Conservation (phyloP, 345 rosid genomes). For the Zanthoxylum bungeanum region DNA sequence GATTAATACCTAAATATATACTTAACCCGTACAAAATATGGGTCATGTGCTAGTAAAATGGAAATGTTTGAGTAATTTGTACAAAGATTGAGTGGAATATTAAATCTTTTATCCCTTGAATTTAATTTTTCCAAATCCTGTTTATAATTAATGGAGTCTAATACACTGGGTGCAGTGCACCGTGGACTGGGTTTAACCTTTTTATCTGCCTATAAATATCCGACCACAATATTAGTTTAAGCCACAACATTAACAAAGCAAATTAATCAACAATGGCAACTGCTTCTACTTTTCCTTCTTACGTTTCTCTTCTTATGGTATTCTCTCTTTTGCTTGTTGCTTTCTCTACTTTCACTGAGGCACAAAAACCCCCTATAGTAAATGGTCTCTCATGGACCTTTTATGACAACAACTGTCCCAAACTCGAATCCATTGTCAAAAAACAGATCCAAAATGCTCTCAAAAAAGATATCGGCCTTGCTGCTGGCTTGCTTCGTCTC, state of each 20-base stretch:
- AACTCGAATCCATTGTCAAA: conserved; percentile 50
- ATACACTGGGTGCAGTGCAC: too few relatives aligned
- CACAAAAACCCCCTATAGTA: conserved; percentile 26
- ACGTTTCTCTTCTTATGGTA: conserved; percentile 16
- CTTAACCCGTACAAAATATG: too few relatives aligned
- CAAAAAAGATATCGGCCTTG: conserved; percentile 69
- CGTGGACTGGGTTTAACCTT: not conserved
- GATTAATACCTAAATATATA: too few relatives aligned
- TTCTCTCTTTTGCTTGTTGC: conserved; percentile 16
- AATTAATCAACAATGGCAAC: conserved; percentile 13
- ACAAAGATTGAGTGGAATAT: too few relatives aligned
- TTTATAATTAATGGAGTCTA: too few relatives aligned
- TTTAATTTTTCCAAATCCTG: too few relatives aligned
- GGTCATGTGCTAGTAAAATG: too few relatives aligned
- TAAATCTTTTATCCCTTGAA: too few relatives aligned
- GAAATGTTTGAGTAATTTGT: too few relatives aligned
- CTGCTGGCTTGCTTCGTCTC: conserved; percentile 89
- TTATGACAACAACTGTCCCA: conserved; percentile 62
- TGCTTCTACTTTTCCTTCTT: not conserved
- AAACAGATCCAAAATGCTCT: conserved; percentile 59
- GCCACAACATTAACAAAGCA: not conserved
- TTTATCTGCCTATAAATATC: conserved; percentile 13
- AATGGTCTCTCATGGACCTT: conserved; percentile 70
- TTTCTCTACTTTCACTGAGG: conserved; percentile 12
- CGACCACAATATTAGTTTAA: not conserved